Percentiles rank a stretch among this genome's conserved stretches.
Conservation (phyloP, 2,329 filamentous ascomycete genomes). For the Cercospora citrullina region DNA sequence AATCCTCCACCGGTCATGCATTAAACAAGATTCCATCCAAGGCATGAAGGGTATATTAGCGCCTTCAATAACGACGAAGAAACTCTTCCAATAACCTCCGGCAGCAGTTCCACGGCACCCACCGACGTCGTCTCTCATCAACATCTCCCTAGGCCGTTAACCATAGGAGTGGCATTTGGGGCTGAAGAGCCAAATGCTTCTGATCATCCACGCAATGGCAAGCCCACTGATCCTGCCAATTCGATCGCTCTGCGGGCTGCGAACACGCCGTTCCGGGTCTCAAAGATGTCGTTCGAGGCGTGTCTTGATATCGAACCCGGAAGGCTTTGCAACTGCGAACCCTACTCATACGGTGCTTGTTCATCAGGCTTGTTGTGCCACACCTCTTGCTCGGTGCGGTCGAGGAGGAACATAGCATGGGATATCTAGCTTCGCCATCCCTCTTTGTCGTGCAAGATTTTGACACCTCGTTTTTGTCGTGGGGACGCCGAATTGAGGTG, state of each 20-base stretch:
- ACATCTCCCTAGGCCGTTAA: neutral
- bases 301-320: neutral
- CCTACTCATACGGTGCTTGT: neutral
- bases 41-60: neutral
- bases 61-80: neutral
- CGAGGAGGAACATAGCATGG: neutral
- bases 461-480: neutral
- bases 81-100: neutral
- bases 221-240: neutral
- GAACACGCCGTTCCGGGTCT: neutral
- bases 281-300: neutral
- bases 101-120: neutral
- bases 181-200: neutral
- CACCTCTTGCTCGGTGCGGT: neutral
- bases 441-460: neutral
- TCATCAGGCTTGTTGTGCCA: neutral
- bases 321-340: neutral
- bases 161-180: neutral
- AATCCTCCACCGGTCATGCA: neutral
- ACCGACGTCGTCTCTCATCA: neutral
- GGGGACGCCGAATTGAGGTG: conserved; percentile 1
- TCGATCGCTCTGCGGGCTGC: neutral
- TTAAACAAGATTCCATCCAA: neutral
- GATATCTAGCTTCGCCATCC: conserved; percentile 2
- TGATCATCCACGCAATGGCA: neutral